Evolutionary conservation across 2,329 filamentous ascomycete genomes (phyloP), one percentile per base, ranked within the genome.

Genomic region (Pezicula carpinea): DNA sequence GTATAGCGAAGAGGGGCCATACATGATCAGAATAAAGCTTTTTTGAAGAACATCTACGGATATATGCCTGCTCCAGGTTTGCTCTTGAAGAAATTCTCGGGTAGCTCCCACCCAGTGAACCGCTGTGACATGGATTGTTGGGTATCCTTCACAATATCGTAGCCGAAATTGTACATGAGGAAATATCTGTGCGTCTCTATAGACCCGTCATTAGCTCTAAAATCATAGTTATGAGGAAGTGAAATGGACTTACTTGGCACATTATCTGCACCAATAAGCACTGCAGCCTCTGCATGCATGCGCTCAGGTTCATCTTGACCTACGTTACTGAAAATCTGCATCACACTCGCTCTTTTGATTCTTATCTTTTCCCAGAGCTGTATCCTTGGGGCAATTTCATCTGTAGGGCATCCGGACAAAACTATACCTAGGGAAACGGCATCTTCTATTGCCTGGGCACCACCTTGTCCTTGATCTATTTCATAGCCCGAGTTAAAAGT

Each of bases 311-410:
- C 58, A 19, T 66, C 64, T 39, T 61, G 57, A 3, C 65, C 68
- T 1, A 65, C 63, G 39, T 69, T 67, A 35, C 63, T 66, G 40
- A 72, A 59, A 35, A 71, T 59, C 46, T 70, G 66, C 15, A 69
- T 62, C 3, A 57, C 61, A 15, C 63, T 64, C 3, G 64, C 59
- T n/a, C 65, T 49, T 32, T 57, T 56, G 21, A 52, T 55, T 11
- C 64, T 52, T 14, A 60, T 54, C 26, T 52, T 50, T 36, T 66
- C 61, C 39, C 56, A 72, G 6, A 63, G 29, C 18, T 38, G 40
- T 8, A 65, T 48, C 18, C 63, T 49, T 14, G 49, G 45, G 8
- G 40, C 14, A 7, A 62, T 39, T 1, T 51, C 44, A 5, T 54
- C 52, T 6, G 38, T 40, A 3, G 38, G 53, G 13, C 55, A 58